These are phyloP conservation scores for Vanrija pseudolonga DNA, from an alignment of 1,284 basidiomycete genomes.

Conservation along the genomic window DNA sequence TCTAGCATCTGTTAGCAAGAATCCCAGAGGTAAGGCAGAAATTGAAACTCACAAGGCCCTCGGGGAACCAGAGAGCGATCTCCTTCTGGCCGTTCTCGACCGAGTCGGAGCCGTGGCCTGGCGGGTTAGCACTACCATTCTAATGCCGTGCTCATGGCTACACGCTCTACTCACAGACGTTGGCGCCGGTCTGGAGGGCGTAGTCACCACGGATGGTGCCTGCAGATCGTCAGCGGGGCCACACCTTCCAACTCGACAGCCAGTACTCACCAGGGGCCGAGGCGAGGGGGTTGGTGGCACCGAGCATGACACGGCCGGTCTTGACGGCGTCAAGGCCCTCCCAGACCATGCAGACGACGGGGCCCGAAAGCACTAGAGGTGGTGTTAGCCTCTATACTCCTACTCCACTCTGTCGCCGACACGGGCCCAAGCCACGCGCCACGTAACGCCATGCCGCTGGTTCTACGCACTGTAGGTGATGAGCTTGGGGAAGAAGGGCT, in stretches of 20 bases:
- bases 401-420: slow-evolving; percentile 34
- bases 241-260: slow-evolving; percentile 1
- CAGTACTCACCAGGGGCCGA: slow-evolving; percentile 58
- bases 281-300: slow-evolving; percentile 92
- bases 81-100: slow-evolving; percentile 71
- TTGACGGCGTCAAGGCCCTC: slow-evolving; percentile 96
- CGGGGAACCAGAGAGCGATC: background rate
- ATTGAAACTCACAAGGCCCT: too few relatives aligned
- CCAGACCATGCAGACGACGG: slow-evolving; percentile 96
- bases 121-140: background rate
- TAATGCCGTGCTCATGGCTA: slow-evolving; percentile 16
- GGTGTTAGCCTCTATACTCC: background rate
- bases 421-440: background rate
- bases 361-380: slow-evolving; percentile 70
- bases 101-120: slow-evolving; percentile 62
- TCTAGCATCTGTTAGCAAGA: too few relatives aligned
- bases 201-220: slow-evolving; percentile 85
- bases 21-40: too few relatives aligned
- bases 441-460: background rate
- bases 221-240: slow-evolving; percentile 50
- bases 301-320: slow-evolving; percentile 90
- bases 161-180: slow-evolving; percentile 24
- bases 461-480: slow-evolving; percentile 69
- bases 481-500: slow-evolving; percentile 88
- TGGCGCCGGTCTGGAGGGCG: slow-evolving; percentile 56